phyloP scores from a whole-genome alignment of 495 filamentous ascomycete genomes.

The Haplographium delicatum region DNA sequence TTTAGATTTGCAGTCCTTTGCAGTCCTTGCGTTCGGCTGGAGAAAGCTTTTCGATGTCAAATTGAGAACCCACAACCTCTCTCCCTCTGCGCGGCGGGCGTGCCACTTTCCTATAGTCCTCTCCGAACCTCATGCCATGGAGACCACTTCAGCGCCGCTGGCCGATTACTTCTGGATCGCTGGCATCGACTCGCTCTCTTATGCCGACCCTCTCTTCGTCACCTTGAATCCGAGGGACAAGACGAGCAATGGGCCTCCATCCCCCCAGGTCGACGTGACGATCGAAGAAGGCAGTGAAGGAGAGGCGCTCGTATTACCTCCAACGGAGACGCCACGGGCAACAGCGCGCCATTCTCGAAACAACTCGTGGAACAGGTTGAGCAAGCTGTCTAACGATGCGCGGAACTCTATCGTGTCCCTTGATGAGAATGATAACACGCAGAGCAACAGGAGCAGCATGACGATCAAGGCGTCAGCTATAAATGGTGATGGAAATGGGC shows the following conservation, averaged over 20 bases:
- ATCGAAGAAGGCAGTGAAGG: constrained; percentile 73
- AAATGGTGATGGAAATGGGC: constrained; percentile 20
- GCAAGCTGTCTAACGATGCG: constrained; percentile 55
- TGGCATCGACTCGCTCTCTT: constrained; percentile 73
- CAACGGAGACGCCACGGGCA: constrained; percentile 39
- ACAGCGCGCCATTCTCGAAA: constrained; percentile 56
- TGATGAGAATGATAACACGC: constrained; percentile 55
- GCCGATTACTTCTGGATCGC: constrained; percentile 99
- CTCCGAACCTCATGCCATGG: constrained; percentile 43
- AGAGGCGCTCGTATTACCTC: constrained; percentile 43
- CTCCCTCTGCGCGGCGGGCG: too few relatives aligned
- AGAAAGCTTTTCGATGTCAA: too few relatives aligned
- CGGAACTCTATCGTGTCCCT: constrained; percentile 62
- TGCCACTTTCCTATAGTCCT: background rate
- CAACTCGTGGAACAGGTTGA: constrained; percentile 61
- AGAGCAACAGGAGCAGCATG: constrained; percentile 83
- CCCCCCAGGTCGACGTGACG: constrained; percentile 55
- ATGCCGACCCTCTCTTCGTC: constrained; percentile 40
- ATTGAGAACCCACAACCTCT: too few relatives aligned
- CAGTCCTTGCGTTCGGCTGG: too few relatives aligned
- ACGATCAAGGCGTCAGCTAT: constrained; percentile 54
- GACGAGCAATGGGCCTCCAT: constrained; percentile 15
- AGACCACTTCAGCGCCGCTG: constrained; percentile 67
- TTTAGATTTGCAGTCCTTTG: too few relatives aligned
- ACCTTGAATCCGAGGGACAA: constrained; percentile 31